A percentile compares a stretch with the other conserved stretches of the same genome.
Conservation (phyloP, 2,329 filamentous ascomycete species). For the Aspergillus sp. region DNA sequence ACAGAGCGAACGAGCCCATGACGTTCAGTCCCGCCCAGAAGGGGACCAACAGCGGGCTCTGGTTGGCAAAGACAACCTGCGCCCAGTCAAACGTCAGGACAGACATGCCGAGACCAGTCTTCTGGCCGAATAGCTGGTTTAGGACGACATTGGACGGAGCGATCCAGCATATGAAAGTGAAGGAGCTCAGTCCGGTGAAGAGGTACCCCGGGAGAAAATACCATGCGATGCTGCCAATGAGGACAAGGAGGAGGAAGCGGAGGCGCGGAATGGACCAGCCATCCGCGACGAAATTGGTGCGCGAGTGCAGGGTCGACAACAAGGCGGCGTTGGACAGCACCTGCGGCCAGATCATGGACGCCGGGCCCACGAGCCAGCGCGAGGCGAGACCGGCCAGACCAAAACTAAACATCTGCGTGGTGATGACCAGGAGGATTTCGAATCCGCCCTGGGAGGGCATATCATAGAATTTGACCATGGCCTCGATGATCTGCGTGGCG, state of each 20-base stretch:
- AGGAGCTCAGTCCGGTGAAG: constrained; percentile 66
- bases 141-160: constrained; percentile 65
- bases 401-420: constrained; percentile 63
- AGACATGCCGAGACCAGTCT: constrained; percentile 65
- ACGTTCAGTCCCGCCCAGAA: constrained; percentile 48
- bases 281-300: constrained; percentile 33
- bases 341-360: constrained; percentile 65
- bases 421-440: constrained; percentile 59
- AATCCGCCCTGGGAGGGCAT: constrained; percentile 60
- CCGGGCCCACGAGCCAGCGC: constrained; percentile 58
- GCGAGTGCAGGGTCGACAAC: constrained; percentile 40
- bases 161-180: constrained; percentile 71
- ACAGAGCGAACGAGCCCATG: constrained; percentile 43
- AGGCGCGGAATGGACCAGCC: constrained; percentile 43
- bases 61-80: constrained; percentile 66
- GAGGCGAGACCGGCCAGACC: constrained; percentile 61
- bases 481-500: constrained; percentile 39
- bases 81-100: constrained; percentile 76
- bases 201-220: constrained; percentile 60
- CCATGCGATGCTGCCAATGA: constrained; percentile 32
- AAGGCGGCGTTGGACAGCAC: constrained; percentile 53
- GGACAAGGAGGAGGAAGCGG: constrained; percentile 37
- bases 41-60: constrained; percentile 67
- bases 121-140: constrained; percentile 71
- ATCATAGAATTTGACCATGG: constrained; percentile 51